Percentiles rank a stretch among this genome's conserved stretches.
Evolutionary conservation across 306 rosid genomes (phyloP).

Genomic region (Prunus davidiana): DNA sequence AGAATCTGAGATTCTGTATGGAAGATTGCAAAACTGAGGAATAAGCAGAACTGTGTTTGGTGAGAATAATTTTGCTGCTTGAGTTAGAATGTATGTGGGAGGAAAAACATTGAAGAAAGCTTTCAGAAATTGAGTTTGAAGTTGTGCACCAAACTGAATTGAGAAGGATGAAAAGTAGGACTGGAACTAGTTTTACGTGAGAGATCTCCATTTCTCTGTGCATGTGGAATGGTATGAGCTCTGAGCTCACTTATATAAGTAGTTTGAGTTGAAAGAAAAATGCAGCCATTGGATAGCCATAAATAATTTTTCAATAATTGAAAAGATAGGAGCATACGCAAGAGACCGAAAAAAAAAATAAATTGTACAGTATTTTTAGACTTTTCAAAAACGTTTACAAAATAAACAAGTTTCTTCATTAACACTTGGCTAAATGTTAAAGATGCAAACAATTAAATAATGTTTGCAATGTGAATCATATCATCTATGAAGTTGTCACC

Average conservation of each 20-base stretch:
- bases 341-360: too few species aligned
- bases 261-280: not conserved
- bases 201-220: slow-evolving; percentile 1
- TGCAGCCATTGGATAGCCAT: not conserved
- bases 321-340: not conserved
- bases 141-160: slow-evolving; percentile 5
- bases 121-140: not conserved
- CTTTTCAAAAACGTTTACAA: too few species aligned
- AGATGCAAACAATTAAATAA: too few species aligned
- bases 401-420: too few species aligned
- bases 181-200: not conserved
- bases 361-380: too few species aligned
- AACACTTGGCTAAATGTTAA: too few species aligned
- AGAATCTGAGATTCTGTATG: slow-evolving; percentile 41
- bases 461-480: too few species aligned
- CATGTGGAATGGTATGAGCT: not conserved
- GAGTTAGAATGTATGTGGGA: slow-evolving; percentile 5
- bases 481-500: too few species aligned
- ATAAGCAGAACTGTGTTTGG: slow-evolving; percentile 27
- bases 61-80: not conserved
- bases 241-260: not conserved
- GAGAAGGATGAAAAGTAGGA: not conserved
- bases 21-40: slow-evolving; percentile 31
- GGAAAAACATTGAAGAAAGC: slow-evolving; percentile 21
- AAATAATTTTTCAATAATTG: not conserved